These are phyloP conservation scores for Pseudozyma thailandica DNA, from an alignment of 1,284 basidiomycete species.

Conservation along the genomic window DNA sequence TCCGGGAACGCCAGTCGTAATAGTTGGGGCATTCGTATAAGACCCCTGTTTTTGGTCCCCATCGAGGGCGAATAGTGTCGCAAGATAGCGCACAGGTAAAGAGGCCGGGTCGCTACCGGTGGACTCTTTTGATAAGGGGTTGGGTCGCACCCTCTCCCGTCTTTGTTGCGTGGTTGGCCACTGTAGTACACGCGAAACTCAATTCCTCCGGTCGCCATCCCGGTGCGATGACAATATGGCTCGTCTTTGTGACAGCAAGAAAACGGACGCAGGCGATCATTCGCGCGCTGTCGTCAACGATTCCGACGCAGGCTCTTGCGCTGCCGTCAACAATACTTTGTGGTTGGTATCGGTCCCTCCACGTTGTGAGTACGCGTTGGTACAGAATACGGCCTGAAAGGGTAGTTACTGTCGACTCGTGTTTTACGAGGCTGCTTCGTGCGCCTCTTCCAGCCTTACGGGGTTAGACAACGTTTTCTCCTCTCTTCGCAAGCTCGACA, in stretches of 20 bases:
- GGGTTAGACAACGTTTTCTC: constrained; percentile 19
- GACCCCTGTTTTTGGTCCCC: background rate
- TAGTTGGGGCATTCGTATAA: background rate
- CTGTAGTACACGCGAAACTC: too few relatives aligned
- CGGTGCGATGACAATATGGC: background rate
- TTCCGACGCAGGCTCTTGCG: too few relatives aligned
- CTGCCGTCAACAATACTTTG: too few relatives aligned
- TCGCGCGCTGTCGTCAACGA: too few relatives aligned
- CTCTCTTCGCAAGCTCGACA: constrained; percentile 16
- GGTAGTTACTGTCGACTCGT: background rate
- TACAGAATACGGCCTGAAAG: background rate
- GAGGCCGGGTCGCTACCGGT: background rate
- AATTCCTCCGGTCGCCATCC: background rate
- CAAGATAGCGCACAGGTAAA: too few relatives aligned
- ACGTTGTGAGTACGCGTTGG: background rate
- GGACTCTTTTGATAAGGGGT: too few relatives aligned
- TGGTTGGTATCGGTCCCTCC: too few relatives aligned
- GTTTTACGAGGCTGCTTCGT: background rate
- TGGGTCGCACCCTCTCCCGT: too few relatives aligned
- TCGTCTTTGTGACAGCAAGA: background rate
- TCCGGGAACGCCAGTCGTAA: constrained; percentile 2
- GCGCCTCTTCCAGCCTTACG: constrained; percentile 1
- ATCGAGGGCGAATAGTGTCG: too few relatives aligned
- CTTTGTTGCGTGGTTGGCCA: too few relatives aligned
- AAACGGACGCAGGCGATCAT: too few relatives aligned